Evolutionary conservation across 352 stramenopile species (phyloP).

Genomic region (Globisporangium cylindrosporum): DNA sequence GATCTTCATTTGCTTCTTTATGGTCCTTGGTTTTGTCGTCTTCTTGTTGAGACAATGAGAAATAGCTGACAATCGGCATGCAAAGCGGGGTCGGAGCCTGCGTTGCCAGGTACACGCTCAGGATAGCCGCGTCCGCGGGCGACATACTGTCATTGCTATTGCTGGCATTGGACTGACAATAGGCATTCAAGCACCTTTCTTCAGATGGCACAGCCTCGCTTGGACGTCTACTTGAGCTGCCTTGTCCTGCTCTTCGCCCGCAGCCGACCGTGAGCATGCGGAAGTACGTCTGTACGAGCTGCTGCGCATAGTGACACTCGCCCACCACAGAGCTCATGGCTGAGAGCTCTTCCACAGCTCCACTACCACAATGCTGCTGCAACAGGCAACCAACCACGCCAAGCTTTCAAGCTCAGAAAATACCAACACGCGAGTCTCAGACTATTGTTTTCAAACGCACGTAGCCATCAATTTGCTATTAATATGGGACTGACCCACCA

Average conservation of each 20-base stretch:
- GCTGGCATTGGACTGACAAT: constrained; percentile 35
- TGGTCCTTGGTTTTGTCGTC: neutral
- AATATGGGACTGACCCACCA: neutral
- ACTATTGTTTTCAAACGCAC: neutral
- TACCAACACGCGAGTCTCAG: neutral
- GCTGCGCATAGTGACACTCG: constrained; percentile 38
- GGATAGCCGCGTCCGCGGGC: constrained; percentile 41
- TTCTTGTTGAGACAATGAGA: neutral
- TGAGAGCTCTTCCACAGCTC: neutral
- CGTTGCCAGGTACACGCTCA: constrained; percentile 49
- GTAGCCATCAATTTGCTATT: constrained; percentile 4
- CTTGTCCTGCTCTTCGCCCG: neutral
- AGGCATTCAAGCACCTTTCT: constrained; percentile 30
- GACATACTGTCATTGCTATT: constrained; percentile 4
- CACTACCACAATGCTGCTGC: neutral
- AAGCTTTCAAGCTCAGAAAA: neutral
- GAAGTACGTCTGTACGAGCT: constrained; percentile 63
- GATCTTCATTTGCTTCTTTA: constrained; percentile 15
- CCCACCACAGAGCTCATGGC: neutral
- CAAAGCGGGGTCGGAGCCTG: constrained; percentile 43
- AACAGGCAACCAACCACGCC: neutral
- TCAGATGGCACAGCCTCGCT: neutral
- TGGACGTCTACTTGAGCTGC: neutral
- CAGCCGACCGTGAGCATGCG: constrained; percentile 60
- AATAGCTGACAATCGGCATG: constrained; percentile 16